These are phyloP conservation scores for Salisapilia sapeloensis DNA, from an alignment of 352 stramenopile species.

Conservation along the genomic window DNA sequence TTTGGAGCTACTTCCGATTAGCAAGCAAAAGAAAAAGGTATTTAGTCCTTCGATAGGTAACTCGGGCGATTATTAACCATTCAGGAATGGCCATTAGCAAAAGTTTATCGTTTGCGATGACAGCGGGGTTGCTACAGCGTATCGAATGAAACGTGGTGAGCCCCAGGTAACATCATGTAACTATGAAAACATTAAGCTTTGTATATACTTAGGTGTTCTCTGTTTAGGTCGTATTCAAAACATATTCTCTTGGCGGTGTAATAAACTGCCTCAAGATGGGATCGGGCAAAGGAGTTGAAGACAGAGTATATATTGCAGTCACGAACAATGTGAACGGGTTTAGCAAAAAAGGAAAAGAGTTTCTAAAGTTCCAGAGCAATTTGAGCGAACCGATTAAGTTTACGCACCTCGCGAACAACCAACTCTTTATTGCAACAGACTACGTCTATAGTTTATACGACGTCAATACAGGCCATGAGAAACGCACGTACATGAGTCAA, in stretches of 20 bases:
- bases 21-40: conserved; percentile 80
- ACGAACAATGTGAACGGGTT: conserved; percentile 53
- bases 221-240: conserved; percentile 44
- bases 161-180: conserved; percentile 15
- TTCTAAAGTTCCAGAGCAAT: conserved; percentile 80
- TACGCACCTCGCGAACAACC: conserved; percentile 41
- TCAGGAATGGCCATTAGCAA: conserved; percentile 25
- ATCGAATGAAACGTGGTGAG: conserved; percentile 76
- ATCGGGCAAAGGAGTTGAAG: conserved; percentile 45
- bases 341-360: conserved; percentile 77
- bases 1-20: conserved; percentile 57
- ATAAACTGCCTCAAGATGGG: conserved; percentile 60
- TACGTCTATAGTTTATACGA: conserved; percentile 76
- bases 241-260: conserved; percentile 22
- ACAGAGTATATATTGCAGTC: conserved; percentile 55
- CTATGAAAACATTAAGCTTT: neutral
- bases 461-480: conserved; percentile 58
- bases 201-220: neutral
- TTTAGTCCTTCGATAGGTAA: neutral
- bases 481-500: conserved; percentile 54
- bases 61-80: neutral
- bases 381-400: conserved; percentile 63
- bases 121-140: conserved; percentile 60
- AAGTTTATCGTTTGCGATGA: conserved; percentile 77
- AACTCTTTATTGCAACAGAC: conserved; percentile 59